Percentiles rank a stretch among this genome's conserved stretches.
Evolutionary conservation across 179 eudicot genomes (phyloP).

Genomic region (Silene noctiflora): DNA sequence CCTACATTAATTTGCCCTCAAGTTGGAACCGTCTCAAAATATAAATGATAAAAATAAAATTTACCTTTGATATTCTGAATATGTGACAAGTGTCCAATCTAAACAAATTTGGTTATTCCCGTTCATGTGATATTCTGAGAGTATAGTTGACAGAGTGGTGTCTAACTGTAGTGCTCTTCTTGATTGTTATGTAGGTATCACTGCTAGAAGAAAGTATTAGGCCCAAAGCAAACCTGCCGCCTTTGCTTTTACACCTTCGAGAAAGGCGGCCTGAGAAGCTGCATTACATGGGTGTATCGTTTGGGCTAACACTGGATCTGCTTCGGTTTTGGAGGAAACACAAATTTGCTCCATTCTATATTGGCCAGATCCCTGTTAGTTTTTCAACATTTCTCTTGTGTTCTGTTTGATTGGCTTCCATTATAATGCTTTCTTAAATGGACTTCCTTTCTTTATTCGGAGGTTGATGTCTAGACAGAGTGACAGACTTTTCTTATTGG

Average conservation of each 20-base stretch:
- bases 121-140: not conserved
- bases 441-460: not conserved
- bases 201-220: conserved; percentile 73
- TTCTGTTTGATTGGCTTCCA: not conserved
- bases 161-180: not conserved
- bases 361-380: conserved; percentile 69
- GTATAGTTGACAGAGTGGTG: not conserved
- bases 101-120: not conserved
- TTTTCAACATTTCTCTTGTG: conserved; percentile 13
- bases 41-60: not conserved
- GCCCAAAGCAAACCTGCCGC: conserved; percentile 78
- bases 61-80: not conserved
- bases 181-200: conserved; percentile 52
- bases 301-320: conserved; percentile 85
- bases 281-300: conserved; percentile 88
- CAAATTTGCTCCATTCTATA: conserved; percentile 80
- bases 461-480: not conserved
- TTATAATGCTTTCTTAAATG: not conserved
- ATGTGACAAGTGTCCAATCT: not conserved
- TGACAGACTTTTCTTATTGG: not conserved
- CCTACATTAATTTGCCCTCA: not conserved
- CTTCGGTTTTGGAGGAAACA: conserved; percentile 90
- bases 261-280: conserved; percentile 80
- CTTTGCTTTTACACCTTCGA: conserved; percentile 66
- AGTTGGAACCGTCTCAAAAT: not conserved